Conservation (phyloP, 345 rosid genomes). For the Brassica rapa region DNA sequence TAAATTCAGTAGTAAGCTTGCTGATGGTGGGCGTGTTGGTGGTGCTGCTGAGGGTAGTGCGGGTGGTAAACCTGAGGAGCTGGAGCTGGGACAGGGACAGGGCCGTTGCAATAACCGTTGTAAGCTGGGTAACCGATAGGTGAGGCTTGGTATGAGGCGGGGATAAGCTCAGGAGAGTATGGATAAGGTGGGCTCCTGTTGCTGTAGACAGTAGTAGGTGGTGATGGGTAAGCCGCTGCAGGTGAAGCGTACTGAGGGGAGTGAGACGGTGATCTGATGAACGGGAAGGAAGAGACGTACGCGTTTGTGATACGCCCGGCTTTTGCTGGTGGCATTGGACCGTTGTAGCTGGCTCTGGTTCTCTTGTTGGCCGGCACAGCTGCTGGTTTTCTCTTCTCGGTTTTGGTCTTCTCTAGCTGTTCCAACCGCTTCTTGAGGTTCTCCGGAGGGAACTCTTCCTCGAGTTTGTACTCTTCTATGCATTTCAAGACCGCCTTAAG, state of each 20-base stretch:
- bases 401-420: slow-evolving; percentile 94
- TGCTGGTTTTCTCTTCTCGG: slow-evolving; percentile 81
- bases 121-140: slow-evolving; percentile 39
- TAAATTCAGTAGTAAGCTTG: slow-evolving; percentile 44
- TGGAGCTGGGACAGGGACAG: slow-evolving; percentile 37
- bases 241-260: slow-evolving; percentile 76
- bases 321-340: slow-evolving; percentile 99
- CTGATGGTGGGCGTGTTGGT: slow-evolving; percentile 42
- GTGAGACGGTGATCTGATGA: slow-evolving; percentile 84
- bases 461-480: slow-evolving; percentile 97
- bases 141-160: slow-evolving; percentile 39
- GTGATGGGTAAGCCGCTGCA: slow-evolving; percentile 57
- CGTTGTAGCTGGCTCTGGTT: slow-evolving; percentile 83
- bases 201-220: slow-evolving; percentile 46
- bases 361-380: slow-evolving; percentile 90
- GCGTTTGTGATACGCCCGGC: slow-evolving; percentile 94
- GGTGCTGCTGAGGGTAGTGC: slow-evolving; percentile 41
- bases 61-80: slow-evolving; percentile 43
- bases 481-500: slow-evolving; percentile 87
- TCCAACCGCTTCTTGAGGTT: slow-evolving; percentile 96
- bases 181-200: slow-evolving; percentile 41
- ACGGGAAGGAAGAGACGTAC: slow-evolving; percentile 90
- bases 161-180: slow-evolving; percentile 40
- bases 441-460: slow-evolving; percentile 78
- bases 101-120: slow-evolving; percentile 41